A percentile compares a stretch with the other conserved stretches of the same genome.
phyloP scores from a whole-genome alignment of 495 filamentous ascomycete species.

The Penicillium atrosanguineum region DNA sequence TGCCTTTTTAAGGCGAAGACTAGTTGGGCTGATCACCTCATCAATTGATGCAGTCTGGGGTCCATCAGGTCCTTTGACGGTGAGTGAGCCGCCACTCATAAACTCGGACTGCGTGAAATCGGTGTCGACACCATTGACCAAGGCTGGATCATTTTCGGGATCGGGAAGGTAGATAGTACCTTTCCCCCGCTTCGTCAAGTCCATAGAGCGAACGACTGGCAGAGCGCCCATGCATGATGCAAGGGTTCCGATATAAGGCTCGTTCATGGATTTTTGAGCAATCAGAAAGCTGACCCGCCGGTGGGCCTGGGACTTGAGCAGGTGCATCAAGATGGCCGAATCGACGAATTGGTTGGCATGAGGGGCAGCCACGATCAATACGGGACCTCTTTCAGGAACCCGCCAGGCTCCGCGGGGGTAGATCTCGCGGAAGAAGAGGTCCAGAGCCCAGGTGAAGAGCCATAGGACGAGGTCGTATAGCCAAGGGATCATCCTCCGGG shows the following conservation, averaged over 20 bases:
- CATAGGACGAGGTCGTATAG: constrained; percentile 80
- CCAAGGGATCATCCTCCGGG: constrained; percentile 55
- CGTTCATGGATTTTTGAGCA: constrained; percentile 86
- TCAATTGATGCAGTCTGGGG: constrained; percentile 74
- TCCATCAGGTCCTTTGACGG: constrained; percentile 76
- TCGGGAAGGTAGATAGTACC: constrained; percentile 89
- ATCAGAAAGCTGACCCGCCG: constrained; percentile 87
- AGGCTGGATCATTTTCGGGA: constrained; percentile 71
- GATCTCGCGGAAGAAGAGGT: constrained; percentile 96
- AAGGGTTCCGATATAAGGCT: constrained; percentile 78
- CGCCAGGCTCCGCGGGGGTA: constrained; percentile 91
- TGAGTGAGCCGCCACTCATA: constrained; percentile 74
- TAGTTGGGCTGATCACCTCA: constrained; percentile 72
- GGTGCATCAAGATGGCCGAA: constrained; percentile 85
- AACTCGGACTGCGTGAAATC: constrained; percentile 72
- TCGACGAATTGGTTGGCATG: constrained; percentile 99
- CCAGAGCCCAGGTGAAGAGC: constrained; percentile 75
- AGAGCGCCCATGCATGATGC: constrained; percentile 80
- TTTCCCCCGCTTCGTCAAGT: constrained; percentile 71
- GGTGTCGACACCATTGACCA: constrained; percentile 77
- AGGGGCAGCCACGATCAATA: constrained; percentile 94
- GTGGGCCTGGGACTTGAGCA: constrained; percentile 75
- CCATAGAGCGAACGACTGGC: constrained; percentile 86
- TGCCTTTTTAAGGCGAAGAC: constrained; percentile 77
- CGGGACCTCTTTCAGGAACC: constrained; percentile 76